phyloP scores from a whole-genome alignment of 805 yeast genomes.

The Candida glaebosa region DNA sequence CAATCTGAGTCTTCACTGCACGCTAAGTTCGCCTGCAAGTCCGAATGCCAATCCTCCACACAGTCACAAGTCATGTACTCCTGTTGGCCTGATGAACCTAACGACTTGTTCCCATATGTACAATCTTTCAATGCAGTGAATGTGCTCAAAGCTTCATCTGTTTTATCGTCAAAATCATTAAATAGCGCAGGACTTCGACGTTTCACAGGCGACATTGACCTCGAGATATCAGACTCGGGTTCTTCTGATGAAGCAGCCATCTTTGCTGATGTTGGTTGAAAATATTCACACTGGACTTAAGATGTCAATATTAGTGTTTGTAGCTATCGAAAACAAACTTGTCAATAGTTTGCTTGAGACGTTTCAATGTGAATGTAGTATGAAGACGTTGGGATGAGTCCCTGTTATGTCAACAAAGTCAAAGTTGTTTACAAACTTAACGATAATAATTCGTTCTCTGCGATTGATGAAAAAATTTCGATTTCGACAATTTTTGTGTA shows the following conservation, averaged over 20 bases:
- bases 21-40: conserved; percentile 48
- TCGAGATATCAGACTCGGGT: neutral
- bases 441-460: no score
- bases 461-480: no score
- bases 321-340: neutral
- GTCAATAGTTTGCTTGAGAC: neutral
- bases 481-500: no score
- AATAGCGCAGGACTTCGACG: conserved; percentile 22
- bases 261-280: neutral
- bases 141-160: conserved; percentile 62
- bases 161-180: conserved; percentile 48
- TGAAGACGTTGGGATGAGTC: no score
- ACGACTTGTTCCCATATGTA: conserved; percentile 54
- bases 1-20: conserved; percentile 87
- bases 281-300: neutral
- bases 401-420: no score
- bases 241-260: conserved; percentile 3
- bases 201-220: neutral
- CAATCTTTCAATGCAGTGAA: conserved; percentile 59
- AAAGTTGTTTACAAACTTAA: no score
- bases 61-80: conserved; percentile 94
- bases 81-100: conserved; percentile 72
- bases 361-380: neutral
- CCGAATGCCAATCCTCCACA: conserved; percentile 44
- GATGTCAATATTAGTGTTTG: no score